Evolutionary conservation across 352 stramenopile species (phyloP), one percentile per base, ranked within the genome.

Genomic region (Phytophthora pini): DNA sequence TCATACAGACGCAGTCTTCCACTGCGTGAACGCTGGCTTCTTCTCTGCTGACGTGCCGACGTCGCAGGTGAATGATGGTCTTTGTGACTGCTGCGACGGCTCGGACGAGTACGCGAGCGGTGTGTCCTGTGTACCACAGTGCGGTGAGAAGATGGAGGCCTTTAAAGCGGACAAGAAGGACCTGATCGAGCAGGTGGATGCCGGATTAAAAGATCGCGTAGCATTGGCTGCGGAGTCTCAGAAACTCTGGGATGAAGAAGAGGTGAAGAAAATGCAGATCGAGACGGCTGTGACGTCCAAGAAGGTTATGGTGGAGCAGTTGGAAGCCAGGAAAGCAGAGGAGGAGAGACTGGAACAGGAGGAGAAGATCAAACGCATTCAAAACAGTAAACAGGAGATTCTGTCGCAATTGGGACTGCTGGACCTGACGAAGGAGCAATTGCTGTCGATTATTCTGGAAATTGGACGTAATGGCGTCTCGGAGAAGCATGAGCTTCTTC

Each of bases 71-170:
- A 65, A 91, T 20, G 97, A 99, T 75, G 94, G 93, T 13, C 82
- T 99, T 40, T 99, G 97, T 70, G 97, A 99, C 87, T 99, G 97
- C 72, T 99, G 97, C 68, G 96, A 99, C 77, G 97, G 95, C 13
- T 91, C 84, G 36, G 97, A 99, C 68, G 97, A 99, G 59, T 54
- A 65, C 12, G 24, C 57, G 1, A 72, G 68, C 5, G 72, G 56
- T 54, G 79, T 45, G 52, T 79, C 48, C 4, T 94, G 86, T 32
- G 15, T 40, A 2, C 63, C 84, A 12, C 54, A 65, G 11, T 94
- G 86, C 24, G 44, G 41, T 0, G 24, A 62, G 12, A 38, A 72
- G 32, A 65, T 80, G 52, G 39, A 68, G 38, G 49, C 94, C 29
- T 89, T 90, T 46, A 58, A 73, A 41, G 53, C 40, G 7, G 74